Percentiles rank a stretch among this genome's conserved stretches.
phyloP scores from a whole-genome alignment of 345 rosid genomes.

The Turritis glabra region DNA sequence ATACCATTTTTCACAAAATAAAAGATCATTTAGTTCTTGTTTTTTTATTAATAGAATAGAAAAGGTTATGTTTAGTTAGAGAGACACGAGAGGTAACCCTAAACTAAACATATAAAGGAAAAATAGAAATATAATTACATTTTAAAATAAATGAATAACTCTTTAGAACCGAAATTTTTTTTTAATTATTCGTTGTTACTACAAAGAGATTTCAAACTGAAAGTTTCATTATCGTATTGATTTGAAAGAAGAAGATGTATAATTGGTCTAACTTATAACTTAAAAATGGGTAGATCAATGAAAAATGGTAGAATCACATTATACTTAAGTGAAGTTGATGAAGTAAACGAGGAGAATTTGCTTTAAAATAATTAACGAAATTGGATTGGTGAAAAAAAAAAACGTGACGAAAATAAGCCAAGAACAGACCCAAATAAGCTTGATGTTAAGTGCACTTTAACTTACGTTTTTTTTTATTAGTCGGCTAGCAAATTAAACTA shows the following conservation, averaged over 20 bases:
- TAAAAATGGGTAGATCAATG: neutral
- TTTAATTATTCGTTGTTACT: neutral
- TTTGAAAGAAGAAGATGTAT: neutral
- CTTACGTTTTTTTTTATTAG: too few relatives aligned
- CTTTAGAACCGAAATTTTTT: neutral
- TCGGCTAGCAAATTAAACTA: too few relatives aligned
- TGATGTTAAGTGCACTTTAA: too few relatives aligned
- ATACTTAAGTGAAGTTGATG: too few relatives aligned
- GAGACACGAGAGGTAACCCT: neutral
- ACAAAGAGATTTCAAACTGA: neutral
- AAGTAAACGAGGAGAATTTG: too few relatives aligned
- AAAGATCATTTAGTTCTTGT: neutral
- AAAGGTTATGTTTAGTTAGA: slow-evolving; percentile 33
- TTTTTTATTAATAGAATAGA: slow-evolving; percentile 21
- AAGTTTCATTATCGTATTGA: neutral
- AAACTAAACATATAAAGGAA: neutral
- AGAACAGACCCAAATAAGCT: too few relatives aligned
- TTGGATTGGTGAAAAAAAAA: too few relatives aligned
- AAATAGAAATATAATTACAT: neutral
- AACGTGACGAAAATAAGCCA: too few relatives aligned
- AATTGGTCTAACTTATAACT: neutral
- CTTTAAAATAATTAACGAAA: too few relatives aligned
- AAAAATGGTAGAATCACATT: neutral
- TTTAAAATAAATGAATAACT: neutral
- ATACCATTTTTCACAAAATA: neutral